Base-by-base conservation (phyloP, 495 filamentous ascomycete genomes). In the Pyronema omphalodes region DNA sequence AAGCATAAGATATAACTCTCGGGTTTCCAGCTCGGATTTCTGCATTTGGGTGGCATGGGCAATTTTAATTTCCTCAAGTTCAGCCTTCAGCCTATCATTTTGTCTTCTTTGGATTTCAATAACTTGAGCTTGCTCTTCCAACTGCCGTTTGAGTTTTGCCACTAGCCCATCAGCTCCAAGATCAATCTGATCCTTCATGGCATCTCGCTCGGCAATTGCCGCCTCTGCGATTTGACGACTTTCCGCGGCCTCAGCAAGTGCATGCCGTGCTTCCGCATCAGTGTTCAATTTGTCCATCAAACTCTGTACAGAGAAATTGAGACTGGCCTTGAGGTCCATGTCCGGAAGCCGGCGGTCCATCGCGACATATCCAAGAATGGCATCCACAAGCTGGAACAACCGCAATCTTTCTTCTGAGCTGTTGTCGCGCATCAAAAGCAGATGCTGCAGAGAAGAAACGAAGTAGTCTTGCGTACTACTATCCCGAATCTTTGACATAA, bases 371-470 rank as follows among this genome's bases (percentile, higher is more conserved):
- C 86, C 93, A 56, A 98, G 79, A 85, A 98, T 98, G 7, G 85
- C 80, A 66, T 98, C 91, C 7, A 96, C 89, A 8, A 98, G 77
- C 72, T 98, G 91, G 71, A 96, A 98, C 86, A 95, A 93, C 34
- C 88, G 80, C 35, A 95, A 68, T 37, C 88, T 76, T 66, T 98
- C 91, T 66, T 98, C 91, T 37, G 83, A 81, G 47, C 89, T 85
- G 58, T 91, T 94, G 60, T 94, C 88, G 50, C 88, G 77, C 60
- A 96, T 94, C 36, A 98, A 72, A 43, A 98, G 76, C 64, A 98
- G 77, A 71, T 98, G 91, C 66, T 98, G 91, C 68, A 98, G 75
- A 9, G 89, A 84, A 37, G 88, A 94, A 33, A 93, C 74, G 68
- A 98, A 98, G 69, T 96, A 96, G 65, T 96, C 91, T 57, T 91